Percentiles rank a stretch among this genome's conserved stretches.
These are phyloP conservation scores for Psilocybe azurescens DNA, from an alignment of 768 basidiomycete genomes.

Conservation along the genomic window DNA sequence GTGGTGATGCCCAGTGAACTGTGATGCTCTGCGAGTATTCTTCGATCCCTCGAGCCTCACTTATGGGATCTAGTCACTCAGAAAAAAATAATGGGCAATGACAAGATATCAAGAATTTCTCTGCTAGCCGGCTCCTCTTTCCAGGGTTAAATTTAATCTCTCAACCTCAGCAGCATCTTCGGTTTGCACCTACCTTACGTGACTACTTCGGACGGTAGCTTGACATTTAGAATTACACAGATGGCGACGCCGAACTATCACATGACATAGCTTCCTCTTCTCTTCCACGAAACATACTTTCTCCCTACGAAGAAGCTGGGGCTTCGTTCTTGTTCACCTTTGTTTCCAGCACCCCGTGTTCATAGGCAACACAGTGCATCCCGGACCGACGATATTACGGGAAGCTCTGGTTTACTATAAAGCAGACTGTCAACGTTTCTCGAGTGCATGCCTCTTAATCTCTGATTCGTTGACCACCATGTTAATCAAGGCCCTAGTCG, in stretches of 20 bases:
- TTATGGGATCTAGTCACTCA: too few relatives aligned
- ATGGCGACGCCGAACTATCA: slow-evolving; percentile 2
- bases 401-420: not conserved
- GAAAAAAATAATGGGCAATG: too few relatives aligned
- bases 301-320: not conserved
- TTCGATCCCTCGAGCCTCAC: not conserved
- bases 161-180: not conserved
- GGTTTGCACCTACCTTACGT: too few relatives aligned
- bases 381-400: not conserved
- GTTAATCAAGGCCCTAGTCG: not conserved
- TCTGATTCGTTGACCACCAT: not conserved
- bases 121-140: too few relatives aligned
- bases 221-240: not conserved
- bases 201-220: too few relatives aligned
- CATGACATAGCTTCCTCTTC: slow-evolving; percentile 11
- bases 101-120: too few relatives aligned
- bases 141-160: not conserved
- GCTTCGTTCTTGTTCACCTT: not conserved
- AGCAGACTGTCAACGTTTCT: not conserved
- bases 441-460: not conserved
- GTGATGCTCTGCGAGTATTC: not conserved
- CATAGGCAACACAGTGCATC: not conserved
- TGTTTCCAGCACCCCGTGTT: not conserved
- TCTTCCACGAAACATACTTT: not conserved
- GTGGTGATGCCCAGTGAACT: not conserved